These are phyloP conservation scores for Murraya paniculata DNA, from an alignment of 345 rosid species.

Conservation along the genomic window DNA sequence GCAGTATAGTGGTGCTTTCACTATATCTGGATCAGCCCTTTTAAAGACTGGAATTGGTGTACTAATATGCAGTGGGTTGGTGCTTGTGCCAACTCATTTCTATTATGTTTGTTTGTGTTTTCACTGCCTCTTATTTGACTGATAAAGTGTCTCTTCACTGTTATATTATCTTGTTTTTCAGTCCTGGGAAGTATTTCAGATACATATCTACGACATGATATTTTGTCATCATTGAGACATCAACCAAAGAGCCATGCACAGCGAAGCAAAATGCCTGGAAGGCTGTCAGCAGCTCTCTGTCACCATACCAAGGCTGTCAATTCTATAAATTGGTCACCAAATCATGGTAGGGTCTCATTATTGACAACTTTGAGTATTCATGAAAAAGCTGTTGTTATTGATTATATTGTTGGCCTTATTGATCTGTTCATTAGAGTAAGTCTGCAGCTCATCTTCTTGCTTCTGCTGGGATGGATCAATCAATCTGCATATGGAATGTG, in stretches of 20 bases:
- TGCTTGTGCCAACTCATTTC: neutral
- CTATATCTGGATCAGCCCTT: neutral
- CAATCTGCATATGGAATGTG: constrained; percentile 70
- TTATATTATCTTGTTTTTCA: constrained; percentile 24
- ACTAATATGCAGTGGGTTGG: neutral
- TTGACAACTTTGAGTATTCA: neutral
- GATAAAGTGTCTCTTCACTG: neutral
- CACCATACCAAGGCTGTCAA: constrained; percentile 72
- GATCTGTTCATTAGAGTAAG: constrained; percentile 47
- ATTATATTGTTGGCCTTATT: constrained; percentile 28
- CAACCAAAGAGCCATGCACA: constrained; percentile 27
- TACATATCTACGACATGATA: constrained; percentile 37
- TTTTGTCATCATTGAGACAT: constrained; percentile 40
- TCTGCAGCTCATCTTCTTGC: constrained; percentile 90
- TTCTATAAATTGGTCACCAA: constrained; percentile 66
- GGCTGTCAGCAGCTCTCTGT: constrained; percentile 43
- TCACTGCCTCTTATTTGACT: neutral
- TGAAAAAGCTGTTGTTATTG: neutral
- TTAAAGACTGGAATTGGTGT: neutral
- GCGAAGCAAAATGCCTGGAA: constrained; percentile 41
- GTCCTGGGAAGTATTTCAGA: constrained; percentile 62
- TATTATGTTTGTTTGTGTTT: neutral
- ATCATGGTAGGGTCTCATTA: constrained; percentile 51
- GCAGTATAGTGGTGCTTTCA: neutral
- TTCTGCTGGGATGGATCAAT: constrained; percentile 79